Evolutionary conservation across 2,329 filamentous ascomycete species (phyloP).

Genomic region (Xylariaceae sp.): DNA sequence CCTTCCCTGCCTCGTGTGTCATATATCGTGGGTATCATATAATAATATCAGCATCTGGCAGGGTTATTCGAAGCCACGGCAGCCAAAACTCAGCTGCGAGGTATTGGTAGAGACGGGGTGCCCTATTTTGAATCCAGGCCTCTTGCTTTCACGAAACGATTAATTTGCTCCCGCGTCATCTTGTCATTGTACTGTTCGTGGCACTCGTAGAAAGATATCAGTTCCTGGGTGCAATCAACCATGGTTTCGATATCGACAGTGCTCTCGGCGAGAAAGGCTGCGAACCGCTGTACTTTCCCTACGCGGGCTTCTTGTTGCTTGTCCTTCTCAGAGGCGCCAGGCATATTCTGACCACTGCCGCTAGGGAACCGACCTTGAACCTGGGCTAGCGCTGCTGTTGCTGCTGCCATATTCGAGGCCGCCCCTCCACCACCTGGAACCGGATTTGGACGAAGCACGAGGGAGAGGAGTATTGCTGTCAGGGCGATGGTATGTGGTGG

Average conservation of each 20-base stretch:
- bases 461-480: conserved; percentile 75
- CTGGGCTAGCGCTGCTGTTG: conserved; percentile 45
- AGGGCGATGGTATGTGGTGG: conserved; percentile 86
- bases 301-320: conserved; percentile 52
- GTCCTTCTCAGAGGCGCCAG: conserved; percentile 34
- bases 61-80: too few relatives aligned
- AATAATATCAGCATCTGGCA: too few relatives aligned
- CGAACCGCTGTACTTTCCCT: conserved; percentile 60
- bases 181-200: conserved; percentile 60
- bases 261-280: conserved; percentile 81
- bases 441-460: conserved; percentile 67
- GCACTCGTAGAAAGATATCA: conserved; percentile 82
- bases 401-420: conserved; percentile 43
- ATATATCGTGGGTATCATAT: too few relatives aligned
- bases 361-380: conserved; percentile 31
- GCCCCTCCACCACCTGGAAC: conserved; percentile 22
- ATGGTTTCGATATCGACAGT: conserved; percentile 79
- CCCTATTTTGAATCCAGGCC: conserved; percentile 43
- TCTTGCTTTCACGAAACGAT: conserved; percentile 55
- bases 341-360: conserved; percentile 18
- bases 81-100: too few relatives aligned
- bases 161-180: conserved; percentile 53
- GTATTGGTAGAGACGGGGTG: too few relatives aligned
- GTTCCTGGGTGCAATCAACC: conserved; percentile 85
- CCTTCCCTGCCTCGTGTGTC: too few relatives aligned